A percentile compares a stretch with the other conserved stretches of the same genome.
Conservation (phyloP, 352 stramenopile species). For the Thraustochytrium striatum region DNA sequence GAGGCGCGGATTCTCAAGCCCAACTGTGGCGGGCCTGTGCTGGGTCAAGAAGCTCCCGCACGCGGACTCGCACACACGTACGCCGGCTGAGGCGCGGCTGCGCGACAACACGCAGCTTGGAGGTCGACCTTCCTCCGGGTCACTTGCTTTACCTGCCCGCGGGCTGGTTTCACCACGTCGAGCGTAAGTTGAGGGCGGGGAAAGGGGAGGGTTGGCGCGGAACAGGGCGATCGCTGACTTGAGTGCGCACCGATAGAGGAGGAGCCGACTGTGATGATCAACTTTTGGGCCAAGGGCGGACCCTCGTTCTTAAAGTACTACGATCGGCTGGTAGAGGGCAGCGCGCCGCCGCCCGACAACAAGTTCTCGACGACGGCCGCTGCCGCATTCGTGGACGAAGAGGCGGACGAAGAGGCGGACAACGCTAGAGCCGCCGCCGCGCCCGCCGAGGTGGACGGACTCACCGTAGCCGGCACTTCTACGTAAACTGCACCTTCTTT, state of each 20-base stretch:
- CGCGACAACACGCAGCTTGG: slow-evolving; percentile 43
- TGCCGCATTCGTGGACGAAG: too few species aligned
- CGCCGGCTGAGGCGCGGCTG: neutral
- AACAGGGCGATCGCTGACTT: too few species aligned
- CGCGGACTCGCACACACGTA: neutral
- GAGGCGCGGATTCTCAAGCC: slow-evolving; percentile 46
- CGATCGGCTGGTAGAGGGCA: neutral
- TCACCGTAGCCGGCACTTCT: too few species aligned
- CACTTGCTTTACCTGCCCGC: slow-evolving; percentile 43
- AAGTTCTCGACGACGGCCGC: too few species aligned
- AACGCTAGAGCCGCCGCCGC: too few species aligned
- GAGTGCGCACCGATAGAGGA: too few species aligned
- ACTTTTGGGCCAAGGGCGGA: slow-evolving; percentile 48
- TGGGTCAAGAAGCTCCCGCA: slow-evolving; percentile 43
- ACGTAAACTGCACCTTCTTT: too few species aligned
- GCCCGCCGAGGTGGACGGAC: too few species aligned
- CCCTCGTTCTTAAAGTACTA: slow-evolving; percentile 39
- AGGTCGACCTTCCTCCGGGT: slow-evolving; percentile 21
- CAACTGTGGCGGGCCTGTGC: slow-evolving; percentile 43
- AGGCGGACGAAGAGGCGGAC: too few species aligned
- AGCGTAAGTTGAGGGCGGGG: neutral
- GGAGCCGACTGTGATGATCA: slow-evolving; percentile 46
- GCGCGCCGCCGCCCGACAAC: too few species aligned
- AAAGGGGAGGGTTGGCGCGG: too few species aligned
- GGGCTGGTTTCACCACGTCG: slow-evolving; percentile 48